These are phyloP conservation scores for Psilocybe cubensis DNA, from an alignment of 768 basidiomycete genomes.

Conservation along the genomic window DNA sequence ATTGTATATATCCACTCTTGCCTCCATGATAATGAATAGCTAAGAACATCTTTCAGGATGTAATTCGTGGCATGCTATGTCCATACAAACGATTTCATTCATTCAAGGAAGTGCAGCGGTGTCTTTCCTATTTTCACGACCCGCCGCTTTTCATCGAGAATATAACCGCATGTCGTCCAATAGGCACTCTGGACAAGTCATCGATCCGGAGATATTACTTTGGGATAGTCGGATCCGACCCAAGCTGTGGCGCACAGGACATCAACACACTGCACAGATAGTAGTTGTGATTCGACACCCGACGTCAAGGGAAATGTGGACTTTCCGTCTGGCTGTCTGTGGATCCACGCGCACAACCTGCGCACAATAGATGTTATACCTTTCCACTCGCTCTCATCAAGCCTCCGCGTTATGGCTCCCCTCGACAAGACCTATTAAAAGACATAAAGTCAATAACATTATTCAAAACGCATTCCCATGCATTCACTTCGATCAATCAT, in stretches of 20 bases:
- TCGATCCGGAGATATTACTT: constrained; percentile 7
- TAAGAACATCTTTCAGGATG: neutral
- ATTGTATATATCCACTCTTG: neutral
- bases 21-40: neutral
- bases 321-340: no score
- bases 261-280: no score
- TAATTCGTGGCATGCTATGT: neutral
- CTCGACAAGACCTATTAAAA: neutral
- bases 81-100: neutral
- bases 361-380: neutral
- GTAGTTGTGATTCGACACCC: no score
- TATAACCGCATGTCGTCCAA: constrained; percentile 3
- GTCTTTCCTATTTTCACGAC: neutral
- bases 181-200: constrained; percentile 4
- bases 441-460: neutral
- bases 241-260: neutral
- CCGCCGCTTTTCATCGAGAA: neutral
- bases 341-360: no score
- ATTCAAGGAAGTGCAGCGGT: constrained; percentile 12
- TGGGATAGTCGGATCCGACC: constrained; percentile 7
- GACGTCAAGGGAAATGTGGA: no score
- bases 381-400: neutral
- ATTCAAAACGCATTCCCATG: neutral
- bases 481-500: neutral
- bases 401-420: neutral